Conservation (phyloP, 2,329 filamentous ascomycete genomes). For the Lojkania enalia region DNA sequence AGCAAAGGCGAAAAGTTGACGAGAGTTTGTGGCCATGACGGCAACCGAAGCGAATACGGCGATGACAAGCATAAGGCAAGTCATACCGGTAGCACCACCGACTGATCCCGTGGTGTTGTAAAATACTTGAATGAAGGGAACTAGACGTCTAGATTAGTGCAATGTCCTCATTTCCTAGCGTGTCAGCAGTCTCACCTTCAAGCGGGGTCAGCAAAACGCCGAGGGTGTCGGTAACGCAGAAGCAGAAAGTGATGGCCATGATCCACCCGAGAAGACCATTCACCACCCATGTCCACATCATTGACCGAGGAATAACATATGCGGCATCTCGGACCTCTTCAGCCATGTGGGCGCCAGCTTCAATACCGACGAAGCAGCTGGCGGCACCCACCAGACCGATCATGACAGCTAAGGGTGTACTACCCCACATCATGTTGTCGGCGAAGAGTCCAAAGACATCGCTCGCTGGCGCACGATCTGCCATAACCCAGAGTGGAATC, state of each 20-base stretch:
- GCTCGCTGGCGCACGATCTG: constrained; percentile 34
- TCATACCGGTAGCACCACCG: constrained; percentile 34
- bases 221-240: constrained; percentile 34
- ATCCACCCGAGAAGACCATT: constrained; percentile 44
- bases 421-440: constrained; percentile 46
- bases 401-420: constrained; percentile 43
- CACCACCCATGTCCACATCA: constrained; percentile 47
- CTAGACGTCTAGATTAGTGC: constrained; percentile 31
- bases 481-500: constrained; percentile 42
- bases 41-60: constrained; percentile 36
- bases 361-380: constrained; percentile 40
- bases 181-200: constrained; percentile 6
- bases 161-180: constrained; percentile 33
- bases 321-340: constrained; percentile 50
- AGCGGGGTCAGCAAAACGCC: not conserved
- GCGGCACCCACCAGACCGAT: constrained; percentile 47
- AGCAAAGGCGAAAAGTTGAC: constrained; percentile 43
- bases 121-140: constrained; percentile 42
- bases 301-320: constrained; percentile 46
- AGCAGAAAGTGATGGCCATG: constrained; percentile 39
- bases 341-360: constrained; percentile 49
- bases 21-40: constrained; percentile 30
- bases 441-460: constrained; percentile 40
- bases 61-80: constrained; percentile 30
- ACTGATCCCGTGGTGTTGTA: constrained; percentile 24